phyloP scores from a whole-genome alignment of 1,284 basidiomycete species.

The Trichosporon sp. region DNA sequence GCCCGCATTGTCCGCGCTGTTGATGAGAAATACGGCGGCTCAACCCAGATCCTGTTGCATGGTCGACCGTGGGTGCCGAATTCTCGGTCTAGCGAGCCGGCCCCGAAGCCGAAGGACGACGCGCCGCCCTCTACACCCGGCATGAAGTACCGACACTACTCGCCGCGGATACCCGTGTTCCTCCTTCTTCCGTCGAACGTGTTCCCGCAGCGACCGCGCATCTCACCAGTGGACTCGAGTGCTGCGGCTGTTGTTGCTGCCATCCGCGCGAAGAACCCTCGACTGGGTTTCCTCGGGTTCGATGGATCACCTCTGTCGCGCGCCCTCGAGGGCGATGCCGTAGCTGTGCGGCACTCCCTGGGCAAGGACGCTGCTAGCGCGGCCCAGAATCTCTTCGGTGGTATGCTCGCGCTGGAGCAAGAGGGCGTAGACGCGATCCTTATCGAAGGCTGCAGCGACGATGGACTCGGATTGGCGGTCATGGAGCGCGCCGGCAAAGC shows the following conservation, averaged over 20 bases:
- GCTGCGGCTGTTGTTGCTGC: slow-evolving; percentile 3
- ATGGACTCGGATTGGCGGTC: slow-evolving; percentile 80
- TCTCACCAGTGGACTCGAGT: background rate
- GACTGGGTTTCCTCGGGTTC: slow-evolving; percentile 65
- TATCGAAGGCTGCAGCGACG: slow-evolving; percentile 77
- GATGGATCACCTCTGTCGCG: slow-evolving; percentile 54
- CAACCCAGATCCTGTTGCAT: slow-evolving; percentile 31
- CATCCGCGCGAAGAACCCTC: background rate
- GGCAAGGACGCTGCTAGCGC: slow-evolving; percentile 66
- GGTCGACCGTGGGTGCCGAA: slow-evolving; percentile 27
- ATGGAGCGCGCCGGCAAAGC: slow-evolving; percentile 99
- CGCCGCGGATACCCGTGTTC: slow-evolving; percentile 75
- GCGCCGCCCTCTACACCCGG: slow-evolving; percentile 85
- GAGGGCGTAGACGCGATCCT: slow-evolving; percentile 68
- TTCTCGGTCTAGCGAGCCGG: background rate
- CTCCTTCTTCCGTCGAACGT: slow-evolving; percentile 57
- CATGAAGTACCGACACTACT: slow-evolving; percentile 99
- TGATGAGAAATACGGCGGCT: slow-evolving; percentile 31
- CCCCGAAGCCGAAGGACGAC: background rate
- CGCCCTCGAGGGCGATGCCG: slow-evolving; percentile 4
- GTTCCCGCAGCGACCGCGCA: slow-evolving; percentile 30
- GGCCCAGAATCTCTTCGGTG: slow-evolving; percentile 81
- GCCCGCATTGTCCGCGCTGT: slow-evolving; percentile 55
- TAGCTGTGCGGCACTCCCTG: slow-evolving; percentile 50
- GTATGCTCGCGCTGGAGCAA: slow-evolving; percentile 70